These are phyloP conservation scores for Sungouiozyma intestinalis DNA, from an alignment of 805 yeast genomes.

Conservation along the genomic window DNA sequence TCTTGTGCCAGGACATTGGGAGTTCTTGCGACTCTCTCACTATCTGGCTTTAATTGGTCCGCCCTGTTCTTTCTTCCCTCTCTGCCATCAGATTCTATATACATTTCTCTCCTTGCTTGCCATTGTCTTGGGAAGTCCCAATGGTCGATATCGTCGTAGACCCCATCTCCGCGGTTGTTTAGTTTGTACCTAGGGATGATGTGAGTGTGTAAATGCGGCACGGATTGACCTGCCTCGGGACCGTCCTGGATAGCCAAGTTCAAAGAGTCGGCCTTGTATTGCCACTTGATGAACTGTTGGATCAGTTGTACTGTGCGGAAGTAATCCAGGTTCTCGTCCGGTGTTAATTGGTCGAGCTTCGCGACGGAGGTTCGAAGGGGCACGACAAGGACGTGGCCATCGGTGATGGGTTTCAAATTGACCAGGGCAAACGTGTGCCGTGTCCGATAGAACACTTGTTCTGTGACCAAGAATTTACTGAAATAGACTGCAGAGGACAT, in stretches of 20 bases:
- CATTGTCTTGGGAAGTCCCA: constrained; percentile 34
- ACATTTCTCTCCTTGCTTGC: constrained; percentile 23
- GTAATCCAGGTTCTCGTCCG: constrained; percentile 67
- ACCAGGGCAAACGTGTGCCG: constrained; percentile 73
- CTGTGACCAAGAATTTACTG: constrained; percentile 27
- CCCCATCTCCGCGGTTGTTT: constrained; percentile 56
- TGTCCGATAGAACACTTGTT: constrained; percentile 34
- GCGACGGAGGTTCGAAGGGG: constrained; percentile 58
- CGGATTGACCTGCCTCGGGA: constrained; percentile 89
- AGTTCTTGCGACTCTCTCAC: constrained; percentile 46
- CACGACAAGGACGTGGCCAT: constrained; percentile 87
- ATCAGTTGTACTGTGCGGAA: constrained; percentile 65
- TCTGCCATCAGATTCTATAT: constrained; percentile 17
- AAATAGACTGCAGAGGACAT: constrained; percentile 21
- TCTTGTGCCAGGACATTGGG: constrained; percentile 62
- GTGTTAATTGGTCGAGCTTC: constrained; percentile 57
- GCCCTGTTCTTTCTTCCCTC: constrained; percentile 21
- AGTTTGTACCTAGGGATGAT: constrained; percentile 68
- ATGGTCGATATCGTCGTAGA: constrained; percentile 62
- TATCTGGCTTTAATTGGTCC: constrained; percentile 32
- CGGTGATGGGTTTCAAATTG: constrained; percentile 81
- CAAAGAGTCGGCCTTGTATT: constrained; percentile 69
- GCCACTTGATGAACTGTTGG: constrained; percentile 51
- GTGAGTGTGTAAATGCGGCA: constrained; percentile 92
- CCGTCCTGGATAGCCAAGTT: constrained; percentile 96